Evolutionary conservation across 75 land plant species (phyloP), one percentile per base, ranked within the genome.

Genomic region (Chamaecyparis obtusa): DNA sequence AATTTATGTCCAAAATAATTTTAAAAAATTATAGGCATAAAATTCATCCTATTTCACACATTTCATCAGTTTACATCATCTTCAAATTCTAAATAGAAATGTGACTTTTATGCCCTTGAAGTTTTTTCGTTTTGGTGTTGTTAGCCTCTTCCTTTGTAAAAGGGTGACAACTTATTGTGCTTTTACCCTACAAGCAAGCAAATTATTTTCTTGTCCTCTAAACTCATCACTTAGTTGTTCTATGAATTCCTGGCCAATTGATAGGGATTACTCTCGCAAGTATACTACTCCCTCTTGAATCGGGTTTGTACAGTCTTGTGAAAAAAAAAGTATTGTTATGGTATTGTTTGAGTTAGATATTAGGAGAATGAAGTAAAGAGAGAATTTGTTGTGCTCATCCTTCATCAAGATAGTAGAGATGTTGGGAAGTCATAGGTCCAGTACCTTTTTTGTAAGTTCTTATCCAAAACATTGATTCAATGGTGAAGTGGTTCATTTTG

Each of bases 301-400:
- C 60, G 10, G 35, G 60, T n/a, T n/a, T n/a, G n/a, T n/a, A n/a
- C n/a, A n/a, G n/a, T n/a, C n/a, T n/a, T n/a, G n/a, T n/a, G n/a
- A 32, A 48, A 35, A 83, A 44, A 48, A 36, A 24, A 51, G n/a
- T 27, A 67, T 43, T n/a, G 89, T 90, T 85, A 78, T 54, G 86
- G 67, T 83, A 60, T 75, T 30, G 13, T 76, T 69, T 83, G 48
- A 72, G 48, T 14, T 30, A 83, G 19, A 67, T 67, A 67, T 19
- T 88, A 87, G 91, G 90, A 87, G 94, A 91, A 94, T 91, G 94
- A 90, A 90, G 95, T 75, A 94, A 94, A 90, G 95, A 90, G 95
- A 93, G 74, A 85, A 87, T 86, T n/a, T 43, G 33, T n/a, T 86
- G 93, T 90, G 94, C 94, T 92, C 94, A 91, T 94, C 94, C 95